A percentile compares a stretch with the other conserved stretches of the same genome.
phyloP scores from a whole-genome alignment of 1,139 yeast genomes.

The Debaryomyces psychrophilus region DNA sequence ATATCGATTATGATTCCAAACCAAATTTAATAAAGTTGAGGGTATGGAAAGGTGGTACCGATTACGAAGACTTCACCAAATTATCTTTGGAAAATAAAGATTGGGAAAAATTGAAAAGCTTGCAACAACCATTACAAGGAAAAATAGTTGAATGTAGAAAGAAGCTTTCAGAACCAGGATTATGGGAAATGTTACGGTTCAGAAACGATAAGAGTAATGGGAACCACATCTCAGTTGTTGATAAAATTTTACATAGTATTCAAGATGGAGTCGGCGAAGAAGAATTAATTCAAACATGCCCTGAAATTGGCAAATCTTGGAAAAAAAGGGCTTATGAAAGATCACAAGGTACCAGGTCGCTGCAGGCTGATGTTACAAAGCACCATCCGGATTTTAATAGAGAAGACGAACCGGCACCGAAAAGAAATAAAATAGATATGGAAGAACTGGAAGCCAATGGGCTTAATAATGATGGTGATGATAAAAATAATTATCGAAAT shows the following conservation, averaged over 20 bases:
- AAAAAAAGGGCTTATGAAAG: slow-evolving; percentile 38
- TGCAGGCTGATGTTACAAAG: slow-evolving; percentile 4
- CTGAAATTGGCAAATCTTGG: slow-evolving; percentile 38
- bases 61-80: slow-evolving; percentile 69
- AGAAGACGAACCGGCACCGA: slow-evolving; percentile 15
- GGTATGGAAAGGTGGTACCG: slow-evolving; percentile 80
- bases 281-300: slow-evolving; percentile 59
- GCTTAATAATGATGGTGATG: slow-evolving; percentile 11
- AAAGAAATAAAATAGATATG: slow-evolving; percentile 12
- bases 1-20: slow-evolving; percentile 77
- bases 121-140: slow-evolving; percentile 86
- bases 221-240: slow-evolving; percentile 79
- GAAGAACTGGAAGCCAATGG: slow-evolving; percentile 9
- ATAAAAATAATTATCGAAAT: slow-evolving; percentile 14
- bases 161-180: slow-evolving; percentile 53
- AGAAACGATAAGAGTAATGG: slow-evolving; percentile 92
- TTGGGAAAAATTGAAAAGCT: slow-evolving; percentile 74
- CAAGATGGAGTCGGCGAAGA: slow-evolving; percentile 83
- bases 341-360: slow-evolving; percentile 16
- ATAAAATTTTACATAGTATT: slow-evolving; percentile 80
- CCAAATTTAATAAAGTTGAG: slow-evolving; percentile 65
- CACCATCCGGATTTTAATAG: slow-evolving; percentile 7
- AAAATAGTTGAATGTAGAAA: slow-evolving; percentile 82
- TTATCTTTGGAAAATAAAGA: slow-evolving; percentile 67
- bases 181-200: slow-evolving; percentile 86